A percentile compares a stretch with the other conserved stretches of the same genome.
phyloP scores from a whole-genome alignment of 345 rosid species.

The Boechera stricta region DNA sequence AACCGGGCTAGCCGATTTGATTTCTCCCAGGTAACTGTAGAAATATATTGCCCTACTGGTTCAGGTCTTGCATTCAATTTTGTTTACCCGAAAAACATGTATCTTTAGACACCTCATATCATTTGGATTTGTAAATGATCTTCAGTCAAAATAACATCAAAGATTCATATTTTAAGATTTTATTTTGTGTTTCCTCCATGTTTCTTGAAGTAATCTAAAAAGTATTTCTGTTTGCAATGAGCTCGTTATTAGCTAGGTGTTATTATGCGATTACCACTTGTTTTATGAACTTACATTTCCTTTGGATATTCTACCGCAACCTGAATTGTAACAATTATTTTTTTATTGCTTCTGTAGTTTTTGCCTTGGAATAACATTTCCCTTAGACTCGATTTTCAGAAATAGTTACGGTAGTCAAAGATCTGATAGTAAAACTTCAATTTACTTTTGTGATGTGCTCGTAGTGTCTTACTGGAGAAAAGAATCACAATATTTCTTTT shows the following conservation, averaged over 20 bases:
- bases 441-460: slow-evolving; percentile 19
- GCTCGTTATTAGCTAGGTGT: slow-evolving; percentile 23
- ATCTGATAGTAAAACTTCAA: slow-evolving; percentile 11
- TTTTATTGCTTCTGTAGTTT: slow-evolving; percentile 12
- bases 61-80: slow-evolving; percentile 15
- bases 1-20: slow-evolving; percentile 70
- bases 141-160: not conserved
- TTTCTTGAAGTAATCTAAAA: slow-evolving; percentile 12
- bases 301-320: slow-evolving; percentile 15
- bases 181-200: not conserved
- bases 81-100: not conserved
- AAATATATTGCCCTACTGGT: slow-evolving; percentile 16
- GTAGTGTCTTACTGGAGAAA: slow-evolving; percentile 55
- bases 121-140: slow-evolving; percentile 14
- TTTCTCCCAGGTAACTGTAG: slow-evolving; percentile 61
- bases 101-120: slow-evolving; percentile 13
- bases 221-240: slow-evolving; percentile 16
- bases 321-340: slow-evolving; percentile 3
- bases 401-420: slow-evolving; percentile 2
- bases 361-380: slow-evolving; percentile 21
- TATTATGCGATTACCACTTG: slow-evolving; percentile 30
- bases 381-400: slow-evolving; percentile 16
- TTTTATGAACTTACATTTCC: slow-evolving; percentile 17
- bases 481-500: slow-evolving; percentile 44
- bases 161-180: slow-evolving; percentile 8